Evolutionary conservation across 352 stramenopile species (phyloP).

Genomic region (Pythium utonaiense): DNA sequence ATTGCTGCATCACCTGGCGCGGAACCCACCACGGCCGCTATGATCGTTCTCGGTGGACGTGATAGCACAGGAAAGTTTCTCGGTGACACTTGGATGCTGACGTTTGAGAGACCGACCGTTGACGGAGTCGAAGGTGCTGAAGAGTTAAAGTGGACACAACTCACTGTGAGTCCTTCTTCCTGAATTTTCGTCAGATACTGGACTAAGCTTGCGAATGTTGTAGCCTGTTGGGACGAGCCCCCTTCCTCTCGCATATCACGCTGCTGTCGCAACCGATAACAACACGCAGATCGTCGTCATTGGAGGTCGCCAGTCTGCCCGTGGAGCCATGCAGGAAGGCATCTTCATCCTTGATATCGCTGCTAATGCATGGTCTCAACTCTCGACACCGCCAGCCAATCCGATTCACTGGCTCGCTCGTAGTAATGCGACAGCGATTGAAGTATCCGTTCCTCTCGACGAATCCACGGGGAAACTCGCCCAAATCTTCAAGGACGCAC

Average conservation of each 20-base stretch:
- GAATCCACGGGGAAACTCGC: slow-evolving; percentile 10
- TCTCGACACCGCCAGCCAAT: neutral
- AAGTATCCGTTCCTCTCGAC: slow-evolving; percentile 19
- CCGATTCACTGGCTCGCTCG: slow-evolving; percentile 16
- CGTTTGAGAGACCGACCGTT: slow-evolving; percentile 14
- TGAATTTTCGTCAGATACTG: neutral
- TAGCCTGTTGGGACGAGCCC: slow-evolving; percentile 48
- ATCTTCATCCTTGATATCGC: slow-evolving; percentile 53
- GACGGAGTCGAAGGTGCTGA: neutral
- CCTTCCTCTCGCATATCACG: slow-evolving; percentile 48
- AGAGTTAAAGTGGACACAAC: slow-evolving; percentile 32
- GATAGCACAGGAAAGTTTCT: slow-evolving; percentile 32
- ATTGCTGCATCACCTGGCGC: slow-evolving; percentile 2
- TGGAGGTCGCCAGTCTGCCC: slow-evolving; percentile 30
- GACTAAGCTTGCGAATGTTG: neutral
- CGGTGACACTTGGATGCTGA: slow-evolving; percentile 45
- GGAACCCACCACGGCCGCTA: slow-evolving; percentile 22
- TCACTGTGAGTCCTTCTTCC: slow-evolving; percentile 27
- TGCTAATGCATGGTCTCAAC: slow-evolving; percentile 40
- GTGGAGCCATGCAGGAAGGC: slow-evolving; percentile 26
- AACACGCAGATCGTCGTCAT: slow-evolving; percentile 43
- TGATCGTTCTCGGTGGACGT: slow-evolving; percentile 51
- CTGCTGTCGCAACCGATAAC: slow-evolving; percentile 32
- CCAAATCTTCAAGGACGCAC: slow-evolving; percentile 6
- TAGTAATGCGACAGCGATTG: slow-evolving; percentile 8